phyloP scores from a whole-genome alignment of 495 filamentous ascomycete genomes.

The Cairneyella variabilis region DNA sequence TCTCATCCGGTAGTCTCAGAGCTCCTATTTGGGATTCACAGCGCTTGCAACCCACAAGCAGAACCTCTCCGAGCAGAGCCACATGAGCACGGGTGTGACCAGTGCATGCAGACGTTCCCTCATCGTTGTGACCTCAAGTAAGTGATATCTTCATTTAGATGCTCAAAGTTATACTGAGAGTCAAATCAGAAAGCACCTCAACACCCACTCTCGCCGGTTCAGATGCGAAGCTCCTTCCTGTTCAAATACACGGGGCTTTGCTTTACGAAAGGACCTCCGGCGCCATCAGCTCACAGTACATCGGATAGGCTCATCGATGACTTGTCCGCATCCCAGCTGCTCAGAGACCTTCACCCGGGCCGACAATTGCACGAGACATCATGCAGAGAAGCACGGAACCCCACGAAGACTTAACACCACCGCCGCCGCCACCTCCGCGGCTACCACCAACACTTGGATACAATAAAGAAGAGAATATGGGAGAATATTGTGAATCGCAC shows the following conservation, averaged over 20 bases:
- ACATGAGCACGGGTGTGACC: no score
- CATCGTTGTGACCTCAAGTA: constrained; percentile 14
- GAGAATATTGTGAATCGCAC: no score
- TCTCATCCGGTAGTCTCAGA: no score
- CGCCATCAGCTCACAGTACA: constrained; percentile 13
- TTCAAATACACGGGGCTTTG: constrained; percentile 5
- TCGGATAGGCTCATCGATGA: constrained; percentile 7
- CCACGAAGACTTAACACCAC: no score
- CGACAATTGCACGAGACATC: constrained; percentile 13
- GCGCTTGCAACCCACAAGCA: no score
- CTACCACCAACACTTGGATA: no score
- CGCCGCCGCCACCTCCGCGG: no score
- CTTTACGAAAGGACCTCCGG: constrained; percentile 12
- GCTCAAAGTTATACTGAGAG: not conserved
- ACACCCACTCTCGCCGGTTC: constrained; percentile 7
- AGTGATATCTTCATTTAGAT: not conserved
- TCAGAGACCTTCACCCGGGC: constrained; percentile 10
- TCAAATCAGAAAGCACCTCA: constrained; percentile 5
- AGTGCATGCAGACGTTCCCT: no score
- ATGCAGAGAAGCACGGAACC: no score
- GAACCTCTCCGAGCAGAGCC: no score
- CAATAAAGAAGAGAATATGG: no score
- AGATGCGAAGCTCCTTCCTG: constrained; percentile 9
- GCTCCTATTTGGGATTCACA: no score
- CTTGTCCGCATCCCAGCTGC: constrained; percentile 3